phyloP scores from a whole-genome alignment of 116 monocot genomes.

The Dioscorea cayenensis region DNA sequence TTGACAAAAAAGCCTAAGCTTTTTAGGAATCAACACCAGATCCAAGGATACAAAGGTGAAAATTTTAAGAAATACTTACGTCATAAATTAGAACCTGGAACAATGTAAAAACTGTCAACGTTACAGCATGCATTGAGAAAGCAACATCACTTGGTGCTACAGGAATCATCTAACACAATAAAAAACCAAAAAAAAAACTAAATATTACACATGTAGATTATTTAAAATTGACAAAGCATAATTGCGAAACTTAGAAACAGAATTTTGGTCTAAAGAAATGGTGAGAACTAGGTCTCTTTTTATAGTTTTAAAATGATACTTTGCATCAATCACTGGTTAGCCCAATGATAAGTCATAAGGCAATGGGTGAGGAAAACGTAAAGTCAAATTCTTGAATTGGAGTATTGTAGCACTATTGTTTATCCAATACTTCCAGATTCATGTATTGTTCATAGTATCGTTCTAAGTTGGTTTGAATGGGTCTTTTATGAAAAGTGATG shows the following conservation, averaged over 20 bases:
- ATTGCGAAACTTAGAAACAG: not conserved
- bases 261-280: not conserved
- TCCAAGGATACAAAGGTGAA: not conserved
- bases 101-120: conserved; percentile 65
- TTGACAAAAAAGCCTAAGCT: not conserved
- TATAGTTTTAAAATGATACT: no score
- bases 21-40: not conserved
- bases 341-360: no score
- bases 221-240: not conserved
- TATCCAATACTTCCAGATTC: no score
- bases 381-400: no score
- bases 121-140: conserved; percentile 87
- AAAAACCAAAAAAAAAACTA: not conserved
- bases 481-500: no score
- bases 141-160: conserved; percentile 93
- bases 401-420: no score
- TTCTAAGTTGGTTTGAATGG: no score
- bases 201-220: not conserved
- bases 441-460: no score
- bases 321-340: no score
- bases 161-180: conserved; percentile 69
- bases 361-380: no score
- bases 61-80: conserved; percentile 20
- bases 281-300: no score
- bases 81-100: conserved; percentile 82